phyloP scores from a whole-genome alignment of 1,284 basidiomycete species.

The Puccinia coronata region DNA sequence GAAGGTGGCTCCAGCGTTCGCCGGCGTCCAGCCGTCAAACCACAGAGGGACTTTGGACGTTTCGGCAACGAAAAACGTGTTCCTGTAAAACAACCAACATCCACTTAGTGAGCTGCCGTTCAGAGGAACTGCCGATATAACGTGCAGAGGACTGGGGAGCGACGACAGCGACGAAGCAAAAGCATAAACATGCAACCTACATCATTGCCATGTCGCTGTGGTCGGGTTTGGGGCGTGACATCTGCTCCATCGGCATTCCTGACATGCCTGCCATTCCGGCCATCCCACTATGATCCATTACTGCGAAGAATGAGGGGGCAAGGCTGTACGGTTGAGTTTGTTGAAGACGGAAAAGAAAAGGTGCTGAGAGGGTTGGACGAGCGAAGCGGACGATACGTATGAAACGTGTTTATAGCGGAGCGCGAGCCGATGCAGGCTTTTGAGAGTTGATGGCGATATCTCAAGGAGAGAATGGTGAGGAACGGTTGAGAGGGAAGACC shows the following conservation, averaged over 20 bases:
- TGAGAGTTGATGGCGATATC: too few species aligned
- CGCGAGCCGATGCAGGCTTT: too few species aligned
- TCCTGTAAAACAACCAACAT: not conserved
- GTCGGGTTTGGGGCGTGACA: slow-evolving; percentile 6
- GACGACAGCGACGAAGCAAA: not conserved
- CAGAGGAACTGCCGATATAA: too few species aligned
- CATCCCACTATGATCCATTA: too few species aligned
- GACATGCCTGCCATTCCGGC: too few species aligned
- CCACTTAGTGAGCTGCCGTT: not conserved
- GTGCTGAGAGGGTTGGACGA: too few species aligned
- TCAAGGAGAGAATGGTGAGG: too few species aligned
- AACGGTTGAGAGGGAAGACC: too few species aligned
- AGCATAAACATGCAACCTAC: not conserved
- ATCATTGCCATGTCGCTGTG: slow-evolving; percentile 4
- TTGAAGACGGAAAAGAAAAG: not conserved
- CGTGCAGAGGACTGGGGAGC: not conserved
- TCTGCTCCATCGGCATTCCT: slow-evolving; percentile 3
- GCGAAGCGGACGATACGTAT: too few species aligned
- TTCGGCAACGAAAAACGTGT: slow-evolving; percentile 24
- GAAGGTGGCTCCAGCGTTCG: slow-evolving; percentile 14
- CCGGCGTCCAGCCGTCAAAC: slow-evolving; percentile 40
- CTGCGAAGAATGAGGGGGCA: not conserved
- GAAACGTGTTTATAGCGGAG: not conserved
- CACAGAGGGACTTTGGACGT: slow-evolving; percentile 33
- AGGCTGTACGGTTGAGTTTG: not conserved